Base-by-base conservation (phyloP, 768 basidiomycete genomes). In the Suillus americanus region DNA sequence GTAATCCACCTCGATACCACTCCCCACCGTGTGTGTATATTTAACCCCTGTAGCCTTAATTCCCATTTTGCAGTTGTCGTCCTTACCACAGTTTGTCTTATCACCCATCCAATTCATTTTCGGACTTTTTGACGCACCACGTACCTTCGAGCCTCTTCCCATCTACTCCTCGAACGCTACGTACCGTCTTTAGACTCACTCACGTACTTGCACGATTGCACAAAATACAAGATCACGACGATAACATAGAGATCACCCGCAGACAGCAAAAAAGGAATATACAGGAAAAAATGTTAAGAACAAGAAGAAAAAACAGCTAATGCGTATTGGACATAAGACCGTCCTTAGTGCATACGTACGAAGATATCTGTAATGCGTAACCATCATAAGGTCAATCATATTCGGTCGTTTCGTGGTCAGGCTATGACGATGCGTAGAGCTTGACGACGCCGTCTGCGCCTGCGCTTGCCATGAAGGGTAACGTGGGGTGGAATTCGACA, bases 371-470 rank as follows among this genome's bases (percentile, higher is more conserved):
- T 71, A 60, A 69, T 54, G 54, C 61, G 30, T 56, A 51, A 51
- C 20, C 20, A 51, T 65, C 66, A 64, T 61, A 64, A 62, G 61
- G 45, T 33, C 23, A 41, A 28, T 41, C 40, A 59, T 30, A 16
- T 40, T 41, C 28, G 12, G 25, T 59, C 40, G 18, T 59, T 59
- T 59, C 40, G 18, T 59, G 40, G 6, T 23, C 45, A 65, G 66
- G 78, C 82, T 82, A 93, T 79, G 91, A 94, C 71, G 91, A 91
- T 66, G 92, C 91, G 75, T 92, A 97, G 33, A 98, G 81, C 77
- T 94, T 94, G 65, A 98, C 88, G 53, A 94, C 90, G 33, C 96
- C 95, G 78, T 98, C 97, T 14, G 94, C 94, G n/a, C 97, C 97
- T 23, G 93, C 92, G 74, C 93, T 97, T 18, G 91, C 94, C 84